Evolutionary conservation across 2,329 filamentous ascomycete genomes (phyloP), one percentile per base, ranked within the genome.

Genomic region (Corinectria fuckeliana): DNA sequence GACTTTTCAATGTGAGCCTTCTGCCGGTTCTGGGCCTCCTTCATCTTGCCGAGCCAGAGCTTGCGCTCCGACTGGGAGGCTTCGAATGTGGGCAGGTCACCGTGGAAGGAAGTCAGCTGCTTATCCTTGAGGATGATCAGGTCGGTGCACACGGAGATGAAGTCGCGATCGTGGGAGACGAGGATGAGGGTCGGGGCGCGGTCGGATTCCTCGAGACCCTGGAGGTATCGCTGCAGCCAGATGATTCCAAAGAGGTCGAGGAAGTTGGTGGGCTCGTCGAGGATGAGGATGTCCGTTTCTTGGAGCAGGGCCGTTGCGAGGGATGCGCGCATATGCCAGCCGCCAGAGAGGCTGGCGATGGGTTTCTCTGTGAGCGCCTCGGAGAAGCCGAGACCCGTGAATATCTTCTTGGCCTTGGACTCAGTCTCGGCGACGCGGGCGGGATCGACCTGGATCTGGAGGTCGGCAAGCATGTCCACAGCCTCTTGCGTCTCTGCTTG

Each of bases 231-330:
- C 71, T 96, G 89, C 1, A 97, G 81, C 91, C 92, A 96, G 56
- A 96, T 86, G 57, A 96, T 93, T 1, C 91, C 91, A 0, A 93
- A 82, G 1, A 96, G 80, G 69, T 96, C 92, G 1, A 96, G 82
- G 71, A 92, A 96, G 71, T 96, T 96, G 30, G 92, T 96, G 0
- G 92, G 92, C 72, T 96, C 92, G 72, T 96, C 92, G 2, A 96
- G 85, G 50, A 96, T 88, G 58, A 96, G 80, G 2, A 96, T 86
- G 65, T 96, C 91, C 0, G 88, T 85, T 7, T 89, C 85, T 62
- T 93, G 89, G 1, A 92, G 84, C 4, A 96, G 80, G 0, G 87
- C 85, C 3, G 80, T 80, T 2, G 89, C 88, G 1, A 92, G 80
- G 58, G 87, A 80, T 25, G 85, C 86, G 9, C 90, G 84, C 86